Percentiles rank a stretch among this genome's conserved stretches.
Evolutionary conservation across 768 basidiomycete species (phyloP).

Genomic region (Termitomyces sp.): DNA sequence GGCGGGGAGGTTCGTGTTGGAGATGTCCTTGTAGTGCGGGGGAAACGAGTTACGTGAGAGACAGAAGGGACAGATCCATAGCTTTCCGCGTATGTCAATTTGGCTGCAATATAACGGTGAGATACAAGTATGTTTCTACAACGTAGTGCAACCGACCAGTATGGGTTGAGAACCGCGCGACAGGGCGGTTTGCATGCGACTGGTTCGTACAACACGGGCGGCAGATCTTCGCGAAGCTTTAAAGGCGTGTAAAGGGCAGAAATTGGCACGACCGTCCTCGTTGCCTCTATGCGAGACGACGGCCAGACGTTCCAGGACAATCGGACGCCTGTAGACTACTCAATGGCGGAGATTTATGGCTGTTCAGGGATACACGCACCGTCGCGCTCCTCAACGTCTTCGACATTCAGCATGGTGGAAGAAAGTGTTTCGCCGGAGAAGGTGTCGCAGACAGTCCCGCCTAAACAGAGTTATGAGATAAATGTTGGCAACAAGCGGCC

Average conservation of each 20-base stretch:
- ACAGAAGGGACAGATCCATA: conserved; percentile 99
- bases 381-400: conserved; percentile 96
- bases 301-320: conserved; percentile 99
- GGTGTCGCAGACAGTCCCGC: conserved; percentile 38
- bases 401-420: conserved; percentile 71
- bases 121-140: background rate
- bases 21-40: conserved; percentile 98
- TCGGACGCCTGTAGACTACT: conserved; percentile 62
- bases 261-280: conserved; percentile 95
- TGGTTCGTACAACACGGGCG: conserved; percentile 95
- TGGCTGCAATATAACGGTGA: conserved; percentile 54
- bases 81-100: conserved; percentile 96
- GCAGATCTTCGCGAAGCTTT: conserved; percentile 90
- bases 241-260: conserved; percentile 96
- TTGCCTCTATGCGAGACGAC: conserved; percentile 96
- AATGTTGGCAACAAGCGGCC: conserved; percentile 20
- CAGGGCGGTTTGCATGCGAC: conserved; percentile 98
- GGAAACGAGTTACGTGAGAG: conserved; percentile 95
- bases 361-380: conserved; percentile 43
- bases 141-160: conserved; percentile 60
- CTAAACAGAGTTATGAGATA: conserved; percentile 16
- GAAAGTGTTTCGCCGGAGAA: conserved; percentile 23
- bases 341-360: background rate
- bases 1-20: conserved; percentile 92
- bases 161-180: conserved; percentile 95